phyloP scores from a whole-genome alignment of 1,284 basidiomycete genomes.

The Hemileccinum hortonii region DNA sequence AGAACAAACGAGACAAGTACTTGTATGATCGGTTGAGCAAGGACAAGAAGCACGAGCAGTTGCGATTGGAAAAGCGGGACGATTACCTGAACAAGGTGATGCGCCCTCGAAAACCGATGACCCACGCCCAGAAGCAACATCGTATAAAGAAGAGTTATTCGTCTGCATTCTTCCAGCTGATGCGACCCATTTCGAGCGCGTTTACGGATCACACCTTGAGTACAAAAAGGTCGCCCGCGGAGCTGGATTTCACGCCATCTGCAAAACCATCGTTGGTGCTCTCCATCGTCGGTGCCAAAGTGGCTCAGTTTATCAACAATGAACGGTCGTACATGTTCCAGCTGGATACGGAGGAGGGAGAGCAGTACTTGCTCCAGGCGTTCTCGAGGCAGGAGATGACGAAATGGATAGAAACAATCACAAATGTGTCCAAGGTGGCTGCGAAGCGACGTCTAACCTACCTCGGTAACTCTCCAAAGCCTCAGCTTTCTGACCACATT shows the following conservation, averaged over 20 bases:
- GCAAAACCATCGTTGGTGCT: conserved; percentile 73
- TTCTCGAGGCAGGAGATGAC: conserved; percentile 64
- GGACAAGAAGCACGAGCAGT: conserved; percentile 72
- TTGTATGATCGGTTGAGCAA: conserved; percentile 65
- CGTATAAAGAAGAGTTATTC: conserved; percentile 83
- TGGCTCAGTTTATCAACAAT: conserved; percentile 69
- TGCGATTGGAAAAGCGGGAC: conserved; percentile 66
- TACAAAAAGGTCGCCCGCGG: conserved; percentile 60
- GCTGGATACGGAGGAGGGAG: conserved; percentile 81
- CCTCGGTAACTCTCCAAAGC: conserved; percentile 68
- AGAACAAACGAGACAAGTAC: conserved; percentile 71
- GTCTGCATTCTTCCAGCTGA: conserved; percentile 74
- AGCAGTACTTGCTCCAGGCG: conserved; percentile 76
- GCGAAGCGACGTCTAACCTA: conserved; percentile 80
- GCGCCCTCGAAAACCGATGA: conserved; percentile 53
- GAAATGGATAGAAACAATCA: conserved; percentile 74
- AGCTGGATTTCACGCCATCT: conserved; percentile 68
- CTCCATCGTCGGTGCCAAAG: conserved; percentile 67
- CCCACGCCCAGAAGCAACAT: conserved; percentile 59
- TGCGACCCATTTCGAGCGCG: conserved; percentile 83
- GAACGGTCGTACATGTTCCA: conserved; percentile 80
- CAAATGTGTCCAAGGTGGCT: conserved; percentile 64
- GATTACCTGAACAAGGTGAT: conserved; percentile 72
- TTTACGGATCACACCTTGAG: conserved; percentile 61
- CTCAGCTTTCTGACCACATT: conserved; percentile 68